phyloP scores from a whole-genome alignment of 2,329 filamentous ascomycete genomes.

The Huntiella omanensis region DNA sequence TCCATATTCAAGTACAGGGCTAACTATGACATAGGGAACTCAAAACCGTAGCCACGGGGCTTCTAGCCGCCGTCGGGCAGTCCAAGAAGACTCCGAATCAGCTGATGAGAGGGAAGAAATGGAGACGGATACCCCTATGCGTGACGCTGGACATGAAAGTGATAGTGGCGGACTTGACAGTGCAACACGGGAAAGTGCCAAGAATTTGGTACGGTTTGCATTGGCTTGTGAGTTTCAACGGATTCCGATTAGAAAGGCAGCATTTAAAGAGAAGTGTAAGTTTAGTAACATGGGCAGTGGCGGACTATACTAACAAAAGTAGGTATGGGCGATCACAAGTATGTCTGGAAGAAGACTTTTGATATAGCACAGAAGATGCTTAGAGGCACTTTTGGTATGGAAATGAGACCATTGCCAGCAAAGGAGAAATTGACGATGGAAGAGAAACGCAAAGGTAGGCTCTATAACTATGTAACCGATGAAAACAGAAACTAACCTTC shows the following conservation, averaged over 20 bases:
- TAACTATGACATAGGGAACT: no score
- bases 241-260: slow-evolving; percentile 38
- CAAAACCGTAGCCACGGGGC: neutral
- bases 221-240: slow-evolving; percentile 47
- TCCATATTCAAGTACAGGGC: no score
- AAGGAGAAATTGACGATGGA: slow-evolving; percentile 65
- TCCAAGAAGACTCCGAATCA: neutral
- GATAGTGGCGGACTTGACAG: slow-evolving; percentile 15
- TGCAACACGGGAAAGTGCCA: slow-evolving; percentile 27
- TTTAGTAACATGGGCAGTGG: neutral
- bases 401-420: slow-evolving; percentile 64
- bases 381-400: slow-evolving; percentile 67
- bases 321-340: slow-evolving; percentile 54
- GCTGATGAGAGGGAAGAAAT: neutral
- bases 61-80: neutral
- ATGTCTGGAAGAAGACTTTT: slow-evolving; percentile 62
- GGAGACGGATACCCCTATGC: neutral
- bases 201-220: slow-evolving; percentile 50
- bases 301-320: neutral
- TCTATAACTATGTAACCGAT: neutral
- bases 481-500: neutral
- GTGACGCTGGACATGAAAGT: neutral
- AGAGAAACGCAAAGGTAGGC: slow-evolving; percentile 53
- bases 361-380: slow-evolving; percentile 56
- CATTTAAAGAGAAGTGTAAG: slow-evolving; percentile 44